Base-by-base conservation (phyloP, 306 rosid genomes). In the Rosa lucieae region DNA sequence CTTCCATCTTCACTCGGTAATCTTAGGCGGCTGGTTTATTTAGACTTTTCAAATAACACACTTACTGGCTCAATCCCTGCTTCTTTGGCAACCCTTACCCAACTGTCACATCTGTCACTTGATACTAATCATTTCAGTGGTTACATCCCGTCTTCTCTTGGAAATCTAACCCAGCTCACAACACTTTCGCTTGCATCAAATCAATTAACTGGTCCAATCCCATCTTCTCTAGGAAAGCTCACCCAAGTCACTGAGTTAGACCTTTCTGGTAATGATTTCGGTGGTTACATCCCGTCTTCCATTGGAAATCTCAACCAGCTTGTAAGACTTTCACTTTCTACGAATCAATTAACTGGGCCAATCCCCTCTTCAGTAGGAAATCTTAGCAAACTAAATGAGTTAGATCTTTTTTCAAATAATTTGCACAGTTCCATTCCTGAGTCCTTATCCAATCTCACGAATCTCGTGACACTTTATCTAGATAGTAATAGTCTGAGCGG, bases 1-100 rank as follows among this genome's bases (percentile, higher is more conserved):
- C 20, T 82, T 62, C 75, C 85, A 48, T 17, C 59, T 26, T 5
- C 78, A 48, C 77, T 80, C 5, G 83, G 79, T 0, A 80, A 74
- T 42, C 75, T 74, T 29, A 80, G 43, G 35, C 20, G 21, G 3
- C 76, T 81, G 39, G 11, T 43, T 67, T 4, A 17, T 0, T 59
- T 81, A 21, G 56, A 26, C 59, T 70, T 80, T 46, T 53, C 20
- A 13, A 3, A 3, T 17, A 76, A 47, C 48, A 58, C 3, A 1
- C 76, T 82, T 3, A 11, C 1, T 37, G 85, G 85, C 11, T 39
- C 48, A 37, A 26, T 82, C 67, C 67, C 53, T 65, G 35, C 73
- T 44, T 77, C 65, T 21, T 46, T 66, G 29, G 47, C 44, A 32
- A 43, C 71, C 67, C 75, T 78, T 32, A 35, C n/a, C 46, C 43